These are phyloP conservation scores for Solanum stenotomum DNA, from an alignment of 257 asterid genomes.

Conservation along the genomic window DNA sequence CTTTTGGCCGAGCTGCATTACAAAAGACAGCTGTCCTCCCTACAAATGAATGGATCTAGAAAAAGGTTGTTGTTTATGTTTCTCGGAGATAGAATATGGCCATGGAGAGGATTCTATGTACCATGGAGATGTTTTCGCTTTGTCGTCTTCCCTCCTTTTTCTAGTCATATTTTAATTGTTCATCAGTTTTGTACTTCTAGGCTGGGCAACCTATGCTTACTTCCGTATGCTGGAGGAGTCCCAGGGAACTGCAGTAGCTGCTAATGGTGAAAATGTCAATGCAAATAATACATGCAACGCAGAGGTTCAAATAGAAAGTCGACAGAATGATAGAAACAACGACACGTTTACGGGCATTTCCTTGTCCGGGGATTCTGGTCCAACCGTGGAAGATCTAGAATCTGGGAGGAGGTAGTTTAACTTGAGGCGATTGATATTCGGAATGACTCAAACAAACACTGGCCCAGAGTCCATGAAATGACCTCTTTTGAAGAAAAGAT, in stretches of 20 bases:
- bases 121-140: background rate
- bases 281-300: conserved; percentile 3
- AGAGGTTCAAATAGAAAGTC: conserved; percentile 24
- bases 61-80: background rate
- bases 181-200: conserved; percentile 16
- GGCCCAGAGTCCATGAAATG: background rate
- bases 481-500: background rate
- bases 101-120: background rate
- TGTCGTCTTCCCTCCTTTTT: background rate
- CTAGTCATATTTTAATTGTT: background rate
- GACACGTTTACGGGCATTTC: conserved; percentile 2
- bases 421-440: background rate
- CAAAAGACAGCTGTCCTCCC: background rate
- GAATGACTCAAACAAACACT: background rate
- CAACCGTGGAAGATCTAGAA: conserved; percentile 39
- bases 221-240: conserved; percentile 43
- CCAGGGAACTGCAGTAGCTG: background rate
- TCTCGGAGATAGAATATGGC: background rate
- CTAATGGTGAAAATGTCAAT: background rate
- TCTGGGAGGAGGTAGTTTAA: conserved; percentile 32
- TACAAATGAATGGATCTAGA: background rate
- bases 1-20: background rate
- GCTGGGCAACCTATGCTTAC: conserved; percentile 61
- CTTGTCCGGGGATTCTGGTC: conserved; percentile 7
- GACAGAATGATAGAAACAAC: conserved; percentile 21